Evolutionary conservation across 2,329 filamentous ascomycete genomes (phyloP).

Genomic region (Colletotrichum noveboracense): DNA sequence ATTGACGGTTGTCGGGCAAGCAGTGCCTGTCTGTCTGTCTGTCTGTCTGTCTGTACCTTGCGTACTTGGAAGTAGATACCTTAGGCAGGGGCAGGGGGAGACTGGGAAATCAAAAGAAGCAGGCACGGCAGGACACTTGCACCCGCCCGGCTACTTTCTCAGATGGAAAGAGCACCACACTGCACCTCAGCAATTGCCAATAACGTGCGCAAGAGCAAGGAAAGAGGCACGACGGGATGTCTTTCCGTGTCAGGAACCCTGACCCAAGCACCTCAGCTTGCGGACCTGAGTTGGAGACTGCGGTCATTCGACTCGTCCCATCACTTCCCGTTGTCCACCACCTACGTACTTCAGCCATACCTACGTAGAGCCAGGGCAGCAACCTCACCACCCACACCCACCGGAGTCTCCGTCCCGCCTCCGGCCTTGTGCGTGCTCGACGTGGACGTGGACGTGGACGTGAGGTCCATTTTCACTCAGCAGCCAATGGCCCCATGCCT

Average conservation of each 20-base stretch:
- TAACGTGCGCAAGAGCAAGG: neutral
- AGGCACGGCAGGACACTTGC: neutral
- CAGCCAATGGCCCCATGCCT: neutral
- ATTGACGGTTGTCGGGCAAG: neutral
- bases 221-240: neutral
- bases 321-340: neutral
- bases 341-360: neutral
- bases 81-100: neutral
- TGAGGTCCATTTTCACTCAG: neutral
- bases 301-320: neutral
- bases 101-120: neutral
- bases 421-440: neutral
- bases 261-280: neutral
- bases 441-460: neutral
- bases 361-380: neutral
- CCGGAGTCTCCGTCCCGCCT: conserved; percentile 3
- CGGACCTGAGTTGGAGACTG: neutral
- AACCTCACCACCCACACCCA: neutral
- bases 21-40: neutral
- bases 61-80: neutral
- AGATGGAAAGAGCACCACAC: neutral
- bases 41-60: too few species aligned
- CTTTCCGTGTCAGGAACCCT: neutral
- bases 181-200: neutral
- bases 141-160: neutral